Base-by-base conservation (phyloP, 106 monocot species). In the Alisma plantagoaquatica region DNA sequence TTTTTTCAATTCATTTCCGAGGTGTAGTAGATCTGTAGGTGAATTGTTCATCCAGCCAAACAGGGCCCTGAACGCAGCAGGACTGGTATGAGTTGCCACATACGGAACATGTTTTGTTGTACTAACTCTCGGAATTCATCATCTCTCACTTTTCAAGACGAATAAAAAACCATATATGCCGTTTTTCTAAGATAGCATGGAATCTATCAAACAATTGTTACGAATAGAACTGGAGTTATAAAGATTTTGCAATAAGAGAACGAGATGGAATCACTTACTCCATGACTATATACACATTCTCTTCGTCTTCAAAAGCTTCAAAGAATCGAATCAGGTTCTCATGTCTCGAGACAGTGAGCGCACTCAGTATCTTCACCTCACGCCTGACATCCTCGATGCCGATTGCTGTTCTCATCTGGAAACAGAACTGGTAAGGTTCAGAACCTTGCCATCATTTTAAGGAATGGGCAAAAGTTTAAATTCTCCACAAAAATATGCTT, bases 281-380 rank as follows among this genome's bases (percentile, higher is more conserved):
- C 75, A 75, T 70, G 0, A 70, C 75, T 53, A 75, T 70, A 58
- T 75, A 75, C 19, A 75, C 75, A 60, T 70, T 65, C 20, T 70
- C 60, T 5, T 69, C 69, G 31, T 75, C 70, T 33, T 75, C 75
- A 50, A 41, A 75, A 29, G 75, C 75, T 47, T 75, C 70, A 26
- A 64, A 53, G 33, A 75, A 75, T 46, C 49, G 35, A 8, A 75
- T 65, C 5, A 75, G 48, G 60, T 75, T 69, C 51, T 60, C 70
- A 27, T 75, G 75, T 38, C 57, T n/a, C n/a, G n/a, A n/a, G n/a
- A n/a, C 75, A 28, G 64, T 29, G 0, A 75, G 50, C 46, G 75
- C 26, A 38, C 64, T 70, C 50, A 75, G 43, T 54, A 75, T 75
- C 42, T 47, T 52, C 4, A 75, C 75, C 60, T 75, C 75, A 49